A percentile compares a stretch with the other conserved stretches of the same genome.
Conservation (phyloP, 2,329 filamentous ascomycete genomes). For the Xylariomycetidae sp. region DNA sequence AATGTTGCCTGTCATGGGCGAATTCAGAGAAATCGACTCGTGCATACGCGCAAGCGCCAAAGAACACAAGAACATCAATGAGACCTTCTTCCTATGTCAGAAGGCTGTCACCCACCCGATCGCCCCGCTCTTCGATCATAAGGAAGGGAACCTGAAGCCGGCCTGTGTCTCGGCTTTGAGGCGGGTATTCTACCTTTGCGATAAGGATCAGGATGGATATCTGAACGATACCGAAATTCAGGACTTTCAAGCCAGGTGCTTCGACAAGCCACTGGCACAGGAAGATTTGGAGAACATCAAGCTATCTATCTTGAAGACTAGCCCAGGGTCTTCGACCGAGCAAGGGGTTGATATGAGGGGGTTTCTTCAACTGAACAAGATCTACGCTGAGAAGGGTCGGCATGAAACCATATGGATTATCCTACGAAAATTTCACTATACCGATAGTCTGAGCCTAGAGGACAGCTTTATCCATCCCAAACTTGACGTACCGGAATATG, state of each 20-base stretch:
- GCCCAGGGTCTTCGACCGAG: constrained; percentile 57
- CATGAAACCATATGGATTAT: constrained; percentile 99
- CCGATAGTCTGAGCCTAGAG: constrained; percentile 86
- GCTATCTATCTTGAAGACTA: constrained; percentile 68
- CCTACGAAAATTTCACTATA: constrained; percentile 89
- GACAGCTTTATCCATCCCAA: constrained; percentile 89
- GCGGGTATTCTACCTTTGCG: constrained; percentile 91
- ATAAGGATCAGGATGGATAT: constrained; percentile 92
- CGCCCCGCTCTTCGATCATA: constrained; percentile 92
- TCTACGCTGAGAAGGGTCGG: constrained; percentile 94
- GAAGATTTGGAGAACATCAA: constrained; percentile 92
- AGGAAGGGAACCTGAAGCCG: constrained; percentile 83
- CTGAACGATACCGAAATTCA: constrained; percentile 87
- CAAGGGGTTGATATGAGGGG: constrained; percentile 76
- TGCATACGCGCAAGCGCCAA: constrained; percentile 92
- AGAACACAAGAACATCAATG: constrained; percentile 90
- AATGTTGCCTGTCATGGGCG: constrained; percentile 96
- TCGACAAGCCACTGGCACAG: constrained; percentile 76
- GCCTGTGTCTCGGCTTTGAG: constrained; percentile 81
- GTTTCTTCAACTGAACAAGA: constrained; percentile 87
- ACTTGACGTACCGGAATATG: constrained; percentile 88
- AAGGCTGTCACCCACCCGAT: constrained; percentile 98
- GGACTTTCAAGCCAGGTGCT: constrained; percentile 87
- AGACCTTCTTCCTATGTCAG: constrained; percentile 95
- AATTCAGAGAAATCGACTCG: constrained; percentile 98